Evolutionary conservation across 345 rosid genomes (phyloP).

Genomic region (Eucalyptus sp.): DNA sequence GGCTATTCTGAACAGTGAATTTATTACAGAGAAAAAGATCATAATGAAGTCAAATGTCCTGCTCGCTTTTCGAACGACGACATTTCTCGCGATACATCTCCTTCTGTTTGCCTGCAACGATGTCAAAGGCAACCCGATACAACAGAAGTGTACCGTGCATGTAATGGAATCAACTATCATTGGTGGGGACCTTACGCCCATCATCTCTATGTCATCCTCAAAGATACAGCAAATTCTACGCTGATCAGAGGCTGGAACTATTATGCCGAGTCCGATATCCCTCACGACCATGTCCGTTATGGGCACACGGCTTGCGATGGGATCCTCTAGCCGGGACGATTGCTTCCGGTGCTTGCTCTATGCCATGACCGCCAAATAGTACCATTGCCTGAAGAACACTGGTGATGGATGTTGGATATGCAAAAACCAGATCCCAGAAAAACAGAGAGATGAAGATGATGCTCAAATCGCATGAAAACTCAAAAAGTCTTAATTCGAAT

Average conservation of each 20-base stretch:
- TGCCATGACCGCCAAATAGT: neutral
- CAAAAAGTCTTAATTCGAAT: neutral
- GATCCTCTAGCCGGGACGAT: neutral
- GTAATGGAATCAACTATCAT: too few species aligned
- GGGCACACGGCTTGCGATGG: neutral
- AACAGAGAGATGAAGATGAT: neutral
- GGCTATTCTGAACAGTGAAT: neutral
- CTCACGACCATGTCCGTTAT: neutral
- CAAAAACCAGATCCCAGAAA: neutral
- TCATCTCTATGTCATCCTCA: too few species aligned
- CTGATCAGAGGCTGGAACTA: too few species aligned
- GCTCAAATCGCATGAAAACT: neutral
- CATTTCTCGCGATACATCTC: neutral
- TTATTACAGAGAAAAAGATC: neutral
- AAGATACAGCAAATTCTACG: too few species aligned
- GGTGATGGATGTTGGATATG: neutral
- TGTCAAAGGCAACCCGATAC: neutral
- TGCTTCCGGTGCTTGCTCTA: neutral
- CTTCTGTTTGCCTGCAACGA: neutral
- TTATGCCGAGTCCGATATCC: too few species aligned
- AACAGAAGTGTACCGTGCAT: too few species aligned
- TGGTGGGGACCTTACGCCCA: too few species aligned
- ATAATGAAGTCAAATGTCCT: neutral
- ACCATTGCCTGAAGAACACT: neutral
- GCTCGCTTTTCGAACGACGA: neutral